These are phyloP conservation scores for Dipteronia dyeriana DNA, from an alignment of 345 rosid species.

Conservation along the genomic window DNA sequence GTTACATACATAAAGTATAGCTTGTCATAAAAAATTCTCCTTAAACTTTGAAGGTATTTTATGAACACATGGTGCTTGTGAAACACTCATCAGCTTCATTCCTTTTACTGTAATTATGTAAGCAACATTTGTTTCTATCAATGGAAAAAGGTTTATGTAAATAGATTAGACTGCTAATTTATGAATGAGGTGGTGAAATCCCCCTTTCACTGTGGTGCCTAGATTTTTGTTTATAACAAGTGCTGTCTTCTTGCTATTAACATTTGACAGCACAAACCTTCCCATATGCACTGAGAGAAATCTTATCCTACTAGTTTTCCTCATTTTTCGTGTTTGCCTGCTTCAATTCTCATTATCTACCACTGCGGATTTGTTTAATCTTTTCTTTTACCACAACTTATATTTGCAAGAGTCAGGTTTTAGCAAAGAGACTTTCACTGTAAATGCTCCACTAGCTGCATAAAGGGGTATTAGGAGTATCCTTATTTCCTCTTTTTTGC, in stretches of 20 bases:
- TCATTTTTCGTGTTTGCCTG: not conserved
- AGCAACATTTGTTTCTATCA: not conserved
- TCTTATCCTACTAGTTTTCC: not conserved
- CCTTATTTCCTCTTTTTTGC: not conserved
- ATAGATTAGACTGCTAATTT: not conserved
- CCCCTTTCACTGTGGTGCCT: not conserved
- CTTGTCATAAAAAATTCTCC: not conserved
- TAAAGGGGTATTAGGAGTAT: not conserved
- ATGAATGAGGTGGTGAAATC: not conserved
- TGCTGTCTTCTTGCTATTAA: not conserved
- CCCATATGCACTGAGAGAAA: not conserved
- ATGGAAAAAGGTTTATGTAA: not conserved
- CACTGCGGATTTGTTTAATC: not conserved
- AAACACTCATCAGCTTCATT: not conserved
- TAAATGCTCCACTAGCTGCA: not conserved
- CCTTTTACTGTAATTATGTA: not conserved
- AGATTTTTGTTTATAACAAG: not conserved
- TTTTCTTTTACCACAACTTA: not conserved
- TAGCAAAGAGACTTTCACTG: not conserved
- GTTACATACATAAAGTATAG: not conserved
- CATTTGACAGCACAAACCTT: not conserved
- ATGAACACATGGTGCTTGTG: not conserved
- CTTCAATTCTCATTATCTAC: not conserved
- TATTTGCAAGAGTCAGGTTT: constrained; percentile 3
- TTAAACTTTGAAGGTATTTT: constrained; percentile 1